Evolutionary conservation across 2,329 filamentous ascomycete species (phyloP), one percentile per base, ranked within the genome.

Genomic region (Cordyceps farinosa): DNA sequence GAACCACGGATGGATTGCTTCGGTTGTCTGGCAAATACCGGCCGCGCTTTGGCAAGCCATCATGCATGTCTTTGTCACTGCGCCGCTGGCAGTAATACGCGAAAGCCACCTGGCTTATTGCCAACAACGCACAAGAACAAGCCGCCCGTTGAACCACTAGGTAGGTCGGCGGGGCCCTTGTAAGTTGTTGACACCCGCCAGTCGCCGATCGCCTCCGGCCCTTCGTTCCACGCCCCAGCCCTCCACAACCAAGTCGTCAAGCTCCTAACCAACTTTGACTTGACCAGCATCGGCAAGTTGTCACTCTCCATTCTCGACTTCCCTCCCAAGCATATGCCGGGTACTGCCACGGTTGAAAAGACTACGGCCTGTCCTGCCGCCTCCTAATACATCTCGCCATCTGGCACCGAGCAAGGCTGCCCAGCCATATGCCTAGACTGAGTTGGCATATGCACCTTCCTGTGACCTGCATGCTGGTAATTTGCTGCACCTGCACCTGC

Each of bases 401-500:
- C 17, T 44, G 6, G n/a, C 38, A 32, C 13, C 27, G 11, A 32
- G 34, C 44, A 30, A 51, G 15, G 15, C 56, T 30, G 54, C 22
- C 47, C n/a, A 45, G 30, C n/a, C 42, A n/a, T 40, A 6, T 38
- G 36, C 45, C 44, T 60, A 32, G 45, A 60, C 36, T 29, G 34
- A 44, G 34, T 40, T 59, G 45, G 56, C 36, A 44, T 47, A 61
- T 61, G 58, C 58, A 47, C 42, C 56, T 59, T 8, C 56, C 30
- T 40, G 22, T 7, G 56, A 50, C 45, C 56, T 61, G 50, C 58
- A 61, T 61, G 34, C 47, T 61, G 50, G 38, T 61, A 61, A 61
- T 61, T 61, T 61, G 42, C 50, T 61, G 48, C 58, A 54, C 58
- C 30, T 60, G 58, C 40, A 61, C 58, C 22, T 61, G 58, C 58